Base-by-base conservation (phyloP, 768 basidiomycete genomes). In the Psilocybe tampanensis region DNA sequence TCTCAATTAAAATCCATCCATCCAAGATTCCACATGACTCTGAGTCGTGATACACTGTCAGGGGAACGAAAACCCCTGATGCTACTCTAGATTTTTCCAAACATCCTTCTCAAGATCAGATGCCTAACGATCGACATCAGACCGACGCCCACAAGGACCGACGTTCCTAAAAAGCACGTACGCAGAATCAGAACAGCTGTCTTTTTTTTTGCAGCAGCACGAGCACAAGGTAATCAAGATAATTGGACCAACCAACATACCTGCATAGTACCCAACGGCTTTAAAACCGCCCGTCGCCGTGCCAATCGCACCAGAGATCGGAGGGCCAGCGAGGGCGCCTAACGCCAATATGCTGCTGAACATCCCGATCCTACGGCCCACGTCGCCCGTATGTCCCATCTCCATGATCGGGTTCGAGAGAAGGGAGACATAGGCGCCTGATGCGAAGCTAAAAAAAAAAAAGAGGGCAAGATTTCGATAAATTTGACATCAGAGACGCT, bases 231-330 rank as follows among this genome's bases (percentile, higher is more conserved):
- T n/a, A n/a, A n/a, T 21, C 42, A 6, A 32, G 21, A 29, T 32
- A 23, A 9, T 23, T 8, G 21, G 2, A 12, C 29, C 4, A 29
- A 29, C 29, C 29, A 15, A 68, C 67, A 17, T 32, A 78, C 83
- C 84, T 39, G 85, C 86, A 62, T 80, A 88, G 50, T 73, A 74
- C 1, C 86, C 86, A 8, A 85, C 83, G 2, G 64, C 74, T 39
- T 76, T 71, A 62, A 82, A 92, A 0, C 77, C 76, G 2, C 78
- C 80, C 1, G 85, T 81, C 0, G 78, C 74, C 0, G 66, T 67
- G 51, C 80, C 78, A 61, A 92, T 88, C 0, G 85, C 85, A 0
- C 90, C 90, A 8, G 88, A 88, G 57, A 90, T 86, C 0, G 90
- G 90, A 2, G 88, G 87, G 0, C 90, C 90, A 0, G 77, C 78